Percentiles rank a stretch among this genome's conserved stretches.
Evolutionary conservation across 768 basidiomycete species (phyloP).

Genomic region (Pulveroboletus ravenelii): DNA sequence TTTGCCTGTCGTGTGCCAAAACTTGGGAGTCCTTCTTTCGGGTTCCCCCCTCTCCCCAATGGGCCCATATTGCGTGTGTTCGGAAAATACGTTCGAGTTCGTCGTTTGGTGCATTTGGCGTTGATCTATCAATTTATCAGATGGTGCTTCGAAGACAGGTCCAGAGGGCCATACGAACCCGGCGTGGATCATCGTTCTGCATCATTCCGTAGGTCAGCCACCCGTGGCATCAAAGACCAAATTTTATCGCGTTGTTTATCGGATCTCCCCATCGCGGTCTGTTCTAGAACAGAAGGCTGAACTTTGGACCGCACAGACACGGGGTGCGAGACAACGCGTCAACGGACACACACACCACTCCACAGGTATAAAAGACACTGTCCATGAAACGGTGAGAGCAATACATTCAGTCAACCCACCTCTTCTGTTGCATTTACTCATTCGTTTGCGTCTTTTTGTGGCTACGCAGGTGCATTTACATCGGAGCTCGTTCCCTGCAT

Average conservation of each 20-base stretch:
- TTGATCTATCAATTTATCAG: slow-evolving; percentile 12
- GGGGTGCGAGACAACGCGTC: not conserved
- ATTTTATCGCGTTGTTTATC: not conserved
- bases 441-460: not conserved
- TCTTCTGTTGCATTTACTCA: slow-evolving; percentile 1
- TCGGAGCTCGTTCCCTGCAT: slow-evolving; percentile 29
- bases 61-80: slow-evolving; percentile 2
- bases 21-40: not conserved
- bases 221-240: not conserved
- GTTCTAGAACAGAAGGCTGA: slow-evolving; percentile 1
- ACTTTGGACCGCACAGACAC: not conserved
- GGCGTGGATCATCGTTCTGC: slow-evolving; percentile 8
- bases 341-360: not conserved
- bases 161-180: slow-evolving; percentile 5
- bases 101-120: not conserved
- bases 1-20: not conserved
- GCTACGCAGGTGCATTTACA: slow-evolving; percentile 7
- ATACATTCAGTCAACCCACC: slow-evolving; percentile 1
- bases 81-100: slow-evolving; percentile 1
- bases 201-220: not conserved
- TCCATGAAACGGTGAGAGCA: slow-evolving; percentile 13
- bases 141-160: not conserved
- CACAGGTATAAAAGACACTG: slow-evolving; percentile 14
- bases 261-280: slow-evolving; percentile 5
- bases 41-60: not conserved